These are phyloP conservation scores for Pecoramyces ruminantium DNA, from an alignment of 192 early-diverging fungal genomes.

Conservation along the genomic window DNA sequence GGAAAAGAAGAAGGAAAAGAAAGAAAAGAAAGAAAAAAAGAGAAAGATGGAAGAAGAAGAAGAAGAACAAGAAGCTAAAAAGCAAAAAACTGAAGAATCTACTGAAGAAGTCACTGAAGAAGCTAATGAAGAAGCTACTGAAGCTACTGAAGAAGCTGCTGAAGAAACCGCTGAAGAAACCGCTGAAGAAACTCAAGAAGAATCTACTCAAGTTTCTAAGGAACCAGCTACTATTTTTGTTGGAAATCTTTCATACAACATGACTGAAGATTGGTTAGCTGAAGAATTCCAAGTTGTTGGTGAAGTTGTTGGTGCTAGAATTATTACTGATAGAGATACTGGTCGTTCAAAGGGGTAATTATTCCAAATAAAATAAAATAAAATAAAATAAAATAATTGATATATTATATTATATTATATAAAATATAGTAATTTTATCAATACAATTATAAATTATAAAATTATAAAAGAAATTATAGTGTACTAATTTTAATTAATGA, in stretches of 20 bases:
- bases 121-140: constrained; percentile 27
- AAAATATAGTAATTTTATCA: too few relatives aligned
- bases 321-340: constrained; percentile 55
- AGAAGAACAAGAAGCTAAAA: too few relatives aligned
- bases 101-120: constrained; percentile 12
- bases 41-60: constrained; percentile 14
- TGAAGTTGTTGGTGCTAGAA: constrained; percentile 50
- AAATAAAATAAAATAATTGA: too few relatives aligned
- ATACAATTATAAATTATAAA: too few relatives aligned
- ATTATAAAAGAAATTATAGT: too few relatives aligned
- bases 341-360: constrained; percentile 56
- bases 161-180: constrained; percentile 5
- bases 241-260: constrained; percentile 56
- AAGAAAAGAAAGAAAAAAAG: constrained; percentile 19
- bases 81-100: not conserved
- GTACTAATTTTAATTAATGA: too few relatives aligned
- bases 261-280: constrained; percentile 43
- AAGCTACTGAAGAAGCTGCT: constrained; percentile 17
- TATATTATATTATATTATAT: too few relatives aligned
- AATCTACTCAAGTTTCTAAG: constrained; percentile 9
- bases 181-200: constrained; percentile 2
- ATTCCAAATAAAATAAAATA: too few relatives aligned
- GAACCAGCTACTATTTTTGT: constrained; percentile 45
- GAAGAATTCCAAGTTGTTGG: constrained; percentile 49
- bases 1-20: constrained; percentile 18